Evolutionary conservation across 2,329 filamentous ascomycete species (phyloP).

Genomic region (Trichoderma sp.): DNA sequence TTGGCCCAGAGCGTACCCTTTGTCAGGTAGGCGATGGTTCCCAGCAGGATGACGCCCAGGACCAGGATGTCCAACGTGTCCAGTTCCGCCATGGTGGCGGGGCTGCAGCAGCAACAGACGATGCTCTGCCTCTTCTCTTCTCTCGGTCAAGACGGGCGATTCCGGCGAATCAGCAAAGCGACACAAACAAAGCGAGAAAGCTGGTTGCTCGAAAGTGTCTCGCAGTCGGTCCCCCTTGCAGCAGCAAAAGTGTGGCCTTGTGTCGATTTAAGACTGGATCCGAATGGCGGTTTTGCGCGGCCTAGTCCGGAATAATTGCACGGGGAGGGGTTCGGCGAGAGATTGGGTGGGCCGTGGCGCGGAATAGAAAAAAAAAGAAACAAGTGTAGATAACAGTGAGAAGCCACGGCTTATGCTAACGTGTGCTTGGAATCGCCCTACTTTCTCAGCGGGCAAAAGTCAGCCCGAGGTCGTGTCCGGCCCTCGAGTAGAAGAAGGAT

Average conservation of each 20-base stretch:
- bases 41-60: conserved; percentile 77
- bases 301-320: background rate
- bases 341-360: conserved; percentile 7
- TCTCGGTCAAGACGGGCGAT: background rate
- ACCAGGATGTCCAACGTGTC: conserved; percentile 94
- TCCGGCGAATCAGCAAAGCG: background rate
- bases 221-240: background rate
- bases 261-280: conserved; percentile 13
- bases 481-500: background rate
- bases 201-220: background rate
- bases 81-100: conserved; percentile 80
- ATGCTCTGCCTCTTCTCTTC: background rate
- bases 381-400: background rate
- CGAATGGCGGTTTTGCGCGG: background rate
- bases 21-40: conserved; percentile 92
- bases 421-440: background rate
- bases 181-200: background rate
- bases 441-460: background rate
- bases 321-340: background rate
- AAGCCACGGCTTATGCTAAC: background rate
- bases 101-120: background rate
- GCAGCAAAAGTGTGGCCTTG: background rate
- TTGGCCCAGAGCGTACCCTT: conserved; percentile 94
- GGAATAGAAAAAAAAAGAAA: background rate
- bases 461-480: background rate